phyloP scores from a whole-genome alignment of 495 filamentous ascomycete species.

The Ascobolus immersus region DNA sequence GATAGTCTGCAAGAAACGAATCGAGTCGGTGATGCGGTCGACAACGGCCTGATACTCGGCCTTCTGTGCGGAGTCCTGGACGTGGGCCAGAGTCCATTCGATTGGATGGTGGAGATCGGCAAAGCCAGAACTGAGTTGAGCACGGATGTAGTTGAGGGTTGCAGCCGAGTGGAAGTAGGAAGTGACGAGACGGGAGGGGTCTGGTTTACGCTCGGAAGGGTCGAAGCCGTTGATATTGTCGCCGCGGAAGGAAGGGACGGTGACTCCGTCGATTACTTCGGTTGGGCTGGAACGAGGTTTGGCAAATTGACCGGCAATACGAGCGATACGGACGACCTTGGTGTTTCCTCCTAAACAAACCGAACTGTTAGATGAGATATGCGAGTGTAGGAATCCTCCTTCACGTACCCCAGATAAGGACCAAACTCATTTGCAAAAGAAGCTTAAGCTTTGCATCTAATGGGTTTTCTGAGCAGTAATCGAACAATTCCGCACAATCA shows the following conservation, averaged over 20 bases:
- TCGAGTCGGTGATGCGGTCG: slow-evolving; percentile 60
- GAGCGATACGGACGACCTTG: slow-evolving; percentile 76
- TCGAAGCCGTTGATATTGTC: slow-evolving; percentile 87
- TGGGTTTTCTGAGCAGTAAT: slow-evolving; percentile 71
- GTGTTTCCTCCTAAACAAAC: slow-evolving; percentile 38
- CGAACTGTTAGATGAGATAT: slow-evolving; percentile 4
- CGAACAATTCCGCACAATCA: slow-evolving; percentile 91
- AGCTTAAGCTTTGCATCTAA: slow-evolving; percentile 95
- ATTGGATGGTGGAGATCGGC: slow-evolving; percentile 82
- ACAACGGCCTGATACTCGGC: slow-evolving; percentile 65
- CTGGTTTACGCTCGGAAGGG: slow-evolving; percentile 40
- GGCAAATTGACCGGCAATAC: slow-evolving; percentile 92
- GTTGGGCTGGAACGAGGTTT: slow-evolving; percentile 79
- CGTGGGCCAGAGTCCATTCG: slow-evolving; percentile 89
- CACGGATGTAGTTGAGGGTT: slow-evolving; percentile 77
- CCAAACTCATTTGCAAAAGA: slow-evolving; percentile 80
- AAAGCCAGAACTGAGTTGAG: slow-evolving; percentile 59
- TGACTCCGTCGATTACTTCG: slow-evolving; percentile 51
- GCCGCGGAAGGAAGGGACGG: slow-evolving; percentile 73
- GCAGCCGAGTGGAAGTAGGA: slow-evolving; percentile 90
- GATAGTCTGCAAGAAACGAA: slow-evolving; percentile 86
- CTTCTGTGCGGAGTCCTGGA: slow-evolving; percentile 56
- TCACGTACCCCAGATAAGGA: slow-evolving; percentile 54
- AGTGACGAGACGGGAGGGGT: slow-evolving; percentile 59
- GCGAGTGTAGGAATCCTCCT: neutral